phyloP scores from a whole-genome alignment of 768 basidiomycete species.

The Macrolepiota fuliginosa region DNA sequence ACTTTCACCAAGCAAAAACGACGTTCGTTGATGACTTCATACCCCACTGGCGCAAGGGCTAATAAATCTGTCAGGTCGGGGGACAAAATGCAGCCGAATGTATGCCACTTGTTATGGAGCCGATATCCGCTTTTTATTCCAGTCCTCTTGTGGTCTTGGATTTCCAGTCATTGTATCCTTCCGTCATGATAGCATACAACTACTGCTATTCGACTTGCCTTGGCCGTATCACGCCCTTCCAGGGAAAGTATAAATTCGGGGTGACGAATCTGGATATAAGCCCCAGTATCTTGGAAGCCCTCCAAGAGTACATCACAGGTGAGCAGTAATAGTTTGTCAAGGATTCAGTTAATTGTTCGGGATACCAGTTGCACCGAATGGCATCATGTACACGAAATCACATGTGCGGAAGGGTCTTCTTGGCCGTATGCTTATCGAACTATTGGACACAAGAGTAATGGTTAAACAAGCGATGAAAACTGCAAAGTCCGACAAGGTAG shows the following conservation, averaged over 20 bases:
- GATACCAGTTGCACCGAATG: constrained; percentile 84
- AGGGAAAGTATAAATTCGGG: constrained; percentile 86
- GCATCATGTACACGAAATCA: constrained; percentile 89
- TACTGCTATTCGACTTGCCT: constrained; percentile 97
- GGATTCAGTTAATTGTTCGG: neutral
- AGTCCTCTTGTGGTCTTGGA: constrained; percentile 93
- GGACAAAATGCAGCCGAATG: constrained; percentile 96
- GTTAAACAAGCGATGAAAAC: constrained; percentile 96
- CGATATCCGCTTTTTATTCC: constrained; percentile 87
- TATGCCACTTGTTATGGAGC: constrained; percentile 95
- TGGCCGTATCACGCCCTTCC: constrained; percentile 83
- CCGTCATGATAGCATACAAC: constrained; percentile 98
- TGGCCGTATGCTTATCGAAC: constrained; percentile 87
- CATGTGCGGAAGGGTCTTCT: constrained; percentile 82
- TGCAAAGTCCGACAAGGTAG: constrained; percentile 70
- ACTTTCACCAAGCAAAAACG: constrained; percentile 82
- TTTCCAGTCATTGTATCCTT: constrained; percentile 96
- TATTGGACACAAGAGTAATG: constrained; percentile 96
- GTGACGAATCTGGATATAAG: constrained; percentile 71
- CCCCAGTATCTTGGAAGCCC: constrained; percentile 60
- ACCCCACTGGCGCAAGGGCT: neutral
- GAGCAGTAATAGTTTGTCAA: constrained; percentile 17
- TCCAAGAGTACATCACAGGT: constrained; percentile 81
- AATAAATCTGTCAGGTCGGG: constrained; percentile 64
- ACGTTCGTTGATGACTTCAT: constrained; percentile 47